Base-by-base conservation (phyloP, 31 red algal species). In the Asparagopsis taxiformis region DNA sequence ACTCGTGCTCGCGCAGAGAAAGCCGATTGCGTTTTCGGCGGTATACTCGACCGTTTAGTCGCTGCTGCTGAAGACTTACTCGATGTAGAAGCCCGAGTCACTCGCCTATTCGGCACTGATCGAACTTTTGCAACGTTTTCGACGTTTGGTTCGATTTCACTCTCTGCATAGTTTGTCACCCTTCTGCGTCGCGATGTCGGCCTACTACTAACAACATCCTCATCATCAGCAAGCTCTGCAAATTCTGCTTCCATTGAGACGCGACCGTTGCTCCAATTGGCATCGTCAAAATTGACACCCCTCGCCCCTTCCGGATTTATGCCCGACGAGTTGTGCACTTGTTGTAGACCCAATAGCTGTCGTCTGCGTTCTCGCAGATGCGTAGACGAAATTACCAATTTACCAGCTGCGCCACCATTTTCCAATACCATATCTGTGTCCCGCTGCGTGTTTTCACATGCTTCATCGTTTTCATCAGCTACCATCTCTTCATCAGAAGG, bases 381-480 rank as follows among this genome's bases (percentile, higher is more conserved):
- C 59, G 80, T 85, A 5, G 80, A 85, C n/a, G 29, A 67, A 13
- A 85, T 60, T 7, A 85, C 80, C 61, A 85, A 34, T 32, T 74
- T 73, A 21, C 52, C 66, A 30, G 46, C 48, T 10, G 80, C 80
- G 29, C 80, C 80, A 39, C 57, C 69, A 56, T 85, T 3, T 44
- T 68, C 37, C 2, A 85, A 60, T 31, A 80, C 62, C n/a, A 68
- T 31, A 41, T 85, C 80, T 48, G 80, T 73, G 3, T 73, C 80
- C 26, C 65, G 31, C 60, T 85, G 80, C 1, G 29, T 31, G 15
- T 58, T 38, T 16, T 31, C 36, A 36, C 58, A 20, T 20, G 16
- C 20, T 38, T 36, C 48, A 13, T 52, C 41, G 30, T 49, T 2
- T 16, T 1, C 29, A 38, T 65, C 37, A 26, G n/a, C n/a, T n/a